Evolutionary conservation across 2,329 filamentous ascomycete species (phyloP).

Genomic region (Colletotrichum navitas): DNA sequence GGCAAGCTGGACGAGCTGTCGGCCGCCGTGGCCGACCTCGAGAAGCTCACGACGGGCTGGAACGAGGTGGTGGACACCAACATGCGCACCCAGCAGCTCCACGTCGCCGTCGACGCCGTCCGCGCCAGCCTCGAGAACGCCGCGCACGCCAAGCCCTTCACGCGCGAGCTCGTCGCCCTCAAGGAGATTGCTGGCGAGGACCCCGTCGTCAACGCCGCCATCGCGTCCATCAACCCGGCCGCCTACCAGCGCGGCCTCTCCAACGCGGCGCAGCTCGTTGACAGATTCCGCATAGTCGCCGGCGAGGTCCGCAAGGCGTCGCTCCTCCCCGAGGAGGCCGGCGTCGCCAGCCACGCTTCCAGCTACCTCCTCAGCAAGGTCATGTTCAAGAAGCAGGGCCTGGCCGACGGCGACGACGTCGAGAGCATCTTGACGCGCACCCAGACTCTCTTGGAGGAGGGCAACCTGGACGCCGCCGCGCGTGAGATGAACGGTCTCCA

Average conservation of each 20-base stretch:
- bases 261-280: slow-evolving; percentile 86
- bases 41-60: slow-evolving; percentile 89
- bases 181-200: slow-evolving; percentile 91
- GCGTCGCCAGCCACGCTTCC: slow-evolving; percentile 93
- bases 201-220: slow-evolving; percentile 89
- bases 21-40: slow-evolving; percentile 82
- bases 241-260: slow-evolving; percentile 95
- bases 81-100: slow-evolving; percentile 93
- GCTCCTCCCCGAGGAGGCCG: slow-evolving; percentile 91
- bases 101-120: slow-evolving; percentile 95
- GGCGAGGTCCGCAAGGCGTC: slow-evolving; percentile 94
- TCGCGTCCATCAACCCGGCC: slow-evolving; percentile 93
- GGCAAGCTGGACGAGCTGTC: slow-evolving; percentile 87
- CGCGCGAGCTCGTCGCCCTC: slow-evolving; percentile 91
- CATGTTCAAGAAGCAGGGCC: slow-evolving; percentile 93
- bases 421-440: slow-evolving; percentile 93
- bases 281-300: slow-evolving; percentile 94
- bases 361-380: slow-evolving; percentile 92
- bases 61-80: slow-evolving; percentile 91
- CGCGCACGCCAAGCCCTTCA: slow-evolving; percentile 83
- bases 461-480: slow-evolving; percentile 89
- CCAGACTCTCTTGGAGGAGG: slow-evolving; percentile 91
- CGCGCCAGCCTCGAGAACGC: slow-evolving; percentile 84
- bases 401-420: slow-evolving; percentile 87
- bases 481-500: slow-evolving; percentile 93